Percentiles rank a stretch among this genome's conserved stretches.
phyloP scores from a whole-genome alignment of 441 rosid genomes.

The Cnidoscolus chayamansa region DNA sequence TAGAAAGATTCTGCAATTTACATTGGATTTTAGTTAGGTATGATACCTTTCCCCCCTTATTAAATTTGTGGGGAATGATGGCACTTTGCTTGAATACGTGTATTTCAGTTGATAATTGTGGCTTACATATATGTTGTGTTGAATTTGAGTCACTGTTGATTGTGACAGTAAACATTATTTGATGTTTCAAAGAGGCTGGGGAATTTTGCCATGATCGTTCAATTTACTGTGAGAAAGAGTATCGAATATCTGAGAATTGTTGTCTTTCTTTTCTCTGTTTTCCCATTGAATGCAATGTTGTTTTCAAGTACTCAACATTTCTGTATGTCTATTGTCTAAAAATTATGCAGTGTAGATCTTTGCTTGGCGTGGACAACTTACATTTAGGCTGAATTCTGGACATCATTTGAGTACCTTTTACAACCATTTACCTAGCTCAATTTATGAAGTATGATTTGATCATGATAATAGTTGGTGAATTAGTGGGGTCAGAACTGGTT shows the following conservation, averaged over 20 bases:
- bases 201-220: neutral
- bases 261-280: neutral
- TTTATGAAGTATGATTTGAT: neutral
- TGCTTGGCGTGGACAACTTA: neutral
- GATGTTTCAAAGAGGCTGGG: conserved; percentile 12
- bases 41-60: conserved; percentile 17
- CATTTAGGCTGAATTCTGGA: no score
- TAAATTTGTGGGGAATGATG: conserved; percentile 28
- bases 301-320: neutral
- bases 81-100: conserved; percentile 20
- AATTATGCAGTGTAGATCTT: neutral
- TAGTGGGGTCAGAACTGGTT: no score
- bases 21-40: conserved; percentile 19
- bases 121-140: conserved; percentile 21
- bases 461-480: neutral
- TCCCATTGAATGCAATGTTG: neutral
- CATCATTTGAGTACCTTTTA: neutral
- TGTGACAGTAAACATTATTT: conserved; percentile 20
- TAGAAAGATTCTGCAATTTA: conserved; percentile 26
- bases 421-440: neutral
- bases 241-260: neutral
- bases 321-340: no score
- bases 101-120: conserved; percentile 20
- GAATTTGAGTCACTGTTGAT: conserved; percentile 18
- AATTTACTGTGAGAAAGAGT: conserved; percentile 1